Conservation (phyloP, 2,329 filamentous ascomycete genomes). For the Lachnellula hyalina region DNA sequence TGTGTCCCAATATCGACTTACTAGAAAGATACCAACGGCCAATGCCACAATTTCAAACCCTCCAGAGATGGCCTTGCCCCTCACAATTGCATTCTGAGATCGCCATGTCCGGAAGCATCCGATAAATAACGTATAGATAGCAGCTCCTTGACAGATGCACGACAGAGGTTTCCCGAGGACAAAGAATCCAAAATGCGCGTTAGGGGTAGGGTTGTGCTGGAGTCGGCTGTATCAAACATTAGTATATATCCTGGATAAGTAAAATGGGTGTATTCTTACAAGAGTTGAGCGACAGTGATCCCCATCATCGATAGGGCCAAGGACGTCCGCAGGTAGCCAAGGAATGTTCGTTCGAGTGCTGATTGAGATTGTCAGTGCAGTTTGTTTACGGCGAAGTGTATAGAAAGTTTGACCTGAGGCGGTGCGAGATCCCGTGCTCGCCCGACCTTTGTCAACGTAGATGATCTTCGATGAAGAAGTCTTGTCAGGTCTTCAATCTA, state of each 20-base stretch:
- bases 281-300: slow-evolving; percentile 62
- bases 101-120: slow-evolving; percentile 56
- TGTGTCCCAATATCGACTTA: slow-evolving; percentile 34
- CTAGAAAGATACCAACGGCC: slow-evolving; percentile 40
- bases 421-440: slow-evolving; percentile 11
- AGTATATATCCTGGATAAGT: slow-evolving; percentile 14
- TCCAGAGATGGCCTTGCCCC: slow-evolving; percentile 51
- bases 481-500: slow-evolving; percentile 3
- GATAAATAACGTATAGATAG: slow-evolving; percentile 40
- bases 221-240: slow-evolving; percentile 42
- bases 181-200: slow-evolving; percentile 49
- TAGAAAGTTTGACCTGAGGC: slow-evolving; percentile 3
- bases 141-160: slow-evolving; percentile 36
- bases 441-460: slow-evolving; percentile 2
- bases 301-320: slow-evolving; percentile 63
- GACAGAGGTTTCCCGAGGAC: slow-evolving; percentile 55
- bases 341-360: slow-evolving; percentile 72
- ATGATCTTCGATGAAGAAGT: slow-evolving; percentile 9
- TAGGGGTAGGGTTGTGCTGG: slow-evolving; percentile 31
- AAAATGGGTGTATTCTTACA: slow-evolving; percentile 31
- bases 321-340: slow-evolving; percentile 68
- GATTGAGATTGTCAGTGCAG: slow-evolving; percentile 3
- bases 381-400: neutral
- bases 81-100: slow-evolving; percentile 52
- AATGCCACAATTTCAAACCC: slow-evolving; percentile 53